Evolutionary conservation across 805 yeast genomes (phyloP), one percentile per base, ranked within the genome.

Genomic region (Yarrowia sp.): DNA sequence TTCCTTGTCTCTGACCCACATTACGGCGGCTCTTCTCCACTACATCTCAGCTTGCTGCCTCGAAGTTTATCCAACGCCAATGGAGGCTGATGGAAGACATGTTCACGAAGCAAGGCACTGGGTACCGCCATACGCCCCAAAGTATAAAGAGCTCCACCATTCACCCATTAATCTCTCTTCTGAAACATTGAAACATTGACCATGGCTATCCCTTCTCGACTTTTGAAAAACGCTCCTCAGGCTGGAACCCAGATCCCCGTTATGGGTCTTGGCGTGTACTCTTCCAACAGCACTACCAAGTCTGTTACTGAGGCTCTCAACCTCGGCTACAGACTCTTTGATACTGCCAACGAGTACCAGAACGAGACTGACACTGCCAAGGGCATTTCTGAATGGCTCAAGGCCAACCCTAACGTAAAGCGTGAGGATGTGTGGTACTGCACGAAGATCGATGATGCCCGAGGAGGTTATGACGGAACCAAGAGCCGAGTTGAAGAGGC

Each of bases 391-490:
- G 79, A 79, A 68, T 92, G 93, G 65, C 77, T 89, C 69, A 82
- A 77, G 55, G 91, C 87, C 65, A 91, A 51, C 58, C 58, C 91
- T 2, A 70, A 88, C 64, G 90, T 86, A 68, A 81, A 82, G 67
- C 83, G 95, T 74, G 89, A 86, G 68, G 96, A 92, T 45, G 76
- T 91, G 68, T 86, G 86, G 75, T 80, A 91, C 71, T 88, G 90
- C 63, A 87, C 96, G 65, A 91, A 91, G 79, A 81, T 91, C 69
- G 92, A 97, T 96, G 90, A 91, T 81, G 86, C 89, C 65, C 74
- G 78, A 39, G 58, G 58, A 9, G 58, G 58, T 1, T 51, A 51
- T 18, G 58, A 51, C 33, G 43, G 42, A 22, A 83, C 79, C 70
- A 90, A 74, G 83, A 97, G 91, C 77, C 83, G 83, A 73, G 92